Conservation (phyloP, 192 early-diverging fungal species). For the Coemansia sp. region DNA sequence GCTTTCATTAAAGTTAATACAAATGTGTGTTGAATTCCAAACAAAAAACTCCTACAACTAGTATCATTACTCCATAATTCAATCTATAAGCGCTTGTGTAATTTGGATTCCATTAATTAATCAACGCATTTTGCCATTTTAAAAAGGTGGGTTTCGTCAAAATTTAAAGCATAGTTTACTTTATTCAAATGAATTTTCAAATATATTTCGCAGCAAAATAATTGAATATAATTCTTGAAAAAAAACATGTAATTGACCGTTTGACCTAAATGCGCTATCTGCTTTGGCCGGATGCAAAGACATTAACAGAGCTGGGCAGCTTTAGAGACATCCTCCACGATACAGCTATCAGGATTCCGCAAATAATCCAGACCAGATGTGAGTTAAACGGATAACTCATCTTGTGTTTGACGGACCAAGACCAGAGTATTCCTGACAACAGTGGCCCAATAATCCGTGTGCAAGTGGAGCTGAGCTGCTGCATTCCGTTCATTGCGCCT, state of each 20-base stretch:
- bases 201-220: no score
- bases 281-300: constrained; percentile 17
- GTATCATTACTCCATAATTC: no score
- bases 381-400: constrained; percentile 37
- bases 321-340: constrained; percentile 5
- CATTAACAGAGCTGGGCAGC: constrained; percentile 33
- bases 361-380: constrained; percentile 35
- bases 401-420: constrained; percentile 38
- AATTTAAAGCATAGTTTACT: neutral
- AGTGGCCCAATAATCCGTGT: constrained; percentile 28
- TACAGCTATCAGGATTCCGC: constrained; percentile 2
- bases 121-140: no score
- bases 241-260: no score
- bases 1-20: no score
- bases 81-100: no score
- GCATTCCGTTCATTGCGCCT: constrained; percentile 39
- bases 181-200: no score
- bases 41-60: no score
- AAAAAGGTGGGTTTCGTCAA: neutral
- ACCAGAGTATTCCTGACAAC: constrained; percentile 28
- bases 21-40: no score
- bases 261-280: no score
- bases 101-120: no score
- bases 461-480: constrained; percentile 29
- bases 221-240: no score